Evolutionary conservation across 352 stramenopile genomes (phyloP).

Genomic region (Phytophthora gonapodyides): DNA sequence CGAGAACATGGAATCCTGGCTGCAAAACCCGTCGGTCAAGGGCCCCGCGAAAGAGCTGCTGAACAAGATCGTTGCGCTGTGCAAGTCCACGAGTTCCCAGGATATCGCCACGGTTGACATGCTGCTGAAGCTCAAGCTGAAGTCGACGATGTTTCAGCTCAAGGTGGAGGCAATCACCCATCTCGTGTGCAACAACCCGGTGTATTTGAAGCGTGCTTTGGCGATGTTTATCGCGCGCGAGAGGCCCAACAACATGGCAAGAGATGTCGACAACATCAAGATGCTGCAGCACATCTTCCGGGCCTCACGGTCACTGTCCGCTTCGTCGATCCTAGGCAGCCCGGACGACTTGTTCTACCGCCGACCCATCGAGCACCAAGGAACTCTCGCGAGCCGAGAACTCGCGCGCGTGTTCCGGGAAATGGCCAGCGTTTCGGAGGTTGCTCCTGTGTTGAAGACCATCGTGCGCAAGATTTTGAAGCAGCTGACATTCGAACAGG

Average conservation of each 20-base stretch:
- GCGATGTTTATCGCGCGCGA: slow-evolving; percentile 76
- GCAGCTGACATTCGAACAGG: slow-evolving; percentile 79
- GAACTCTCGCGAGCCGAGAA: slow-evolving; percentile 68
- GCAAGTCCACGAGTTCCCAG: slow-evolving; percentile 56
- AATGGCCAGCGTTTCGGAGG: slow-evolving; percentile 70
- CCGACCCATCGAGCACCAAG: slow-evolving; percentile 53
- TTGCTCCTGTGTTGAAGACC: slow-evolving; percentile 82
- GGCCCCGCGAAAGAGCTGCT: slow-evolving; percentile 73
- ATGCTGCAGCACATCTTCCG: slow-evolving; percentile 90
- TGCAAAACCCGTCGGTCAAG: slow-evolving; percentile 83
- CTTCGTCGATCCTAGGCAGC: slow-evolving; percentile 38
- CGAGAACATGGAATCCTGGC: slow-evolving; percentile 78
- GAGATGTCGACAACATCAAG: slow-evolving; percentile 91
- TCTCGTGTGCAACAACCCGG: slow-evolving; percentile 69
- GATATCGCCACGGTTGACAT: slow-evolving; percentile 74
- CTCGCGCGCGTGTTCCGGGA: slow-evolving; percentile 82
- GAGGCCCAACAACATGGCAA: slow-evolving; percentile 80
- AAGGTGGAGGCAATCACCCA: slow-evolving; percentile 86
- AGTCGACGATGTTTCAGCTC: slow-evolving; percentile 89
- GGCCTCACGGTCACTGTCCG: slow-evolving; percentile 46
- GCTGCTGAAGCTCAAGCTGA: slow-evolving; percentile 84
- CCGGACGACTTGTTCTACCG: slow-evolving; percentile 71
- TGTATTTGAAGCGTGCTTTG: slow-evolving; percentile 74
- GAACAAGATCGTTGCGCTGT: slow-evolving; percentile 70
- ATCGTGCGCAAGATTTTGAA: slow-evolving; percentile 88